Percentiles rank a stretch among this genome's conserved stretches.
phyloP scores from a whole-genome alignment of 768 basidiomycete species.

The Cystofilobasidium macerans region DNA sequence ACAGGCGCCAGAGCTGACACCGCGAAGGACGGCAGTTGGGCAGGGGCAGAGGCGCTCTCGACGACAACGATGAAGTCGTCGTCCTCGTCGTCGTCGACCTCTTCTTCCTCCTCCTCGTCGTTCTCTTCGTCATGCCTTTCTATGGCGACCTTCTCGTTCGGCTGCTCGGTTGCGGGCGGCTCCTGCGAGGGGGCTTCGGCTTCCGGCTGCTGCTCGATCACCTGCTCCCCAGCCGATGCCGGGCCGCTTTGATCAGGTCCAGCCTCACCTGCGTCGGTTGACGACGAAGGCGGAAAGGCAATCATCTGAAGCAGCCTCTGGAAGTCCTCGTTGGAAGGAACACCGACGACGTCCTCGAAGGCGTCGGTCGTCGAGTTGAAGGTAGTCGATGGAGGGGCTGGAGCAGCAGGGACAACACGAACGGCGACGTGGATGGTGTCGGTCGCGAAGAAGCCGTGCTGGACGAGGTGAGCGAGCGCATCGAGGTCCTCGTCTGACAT shows the following conservation, averaged over 20 bases:
- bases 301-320: neutral
- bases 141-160: too few relatives aligned
- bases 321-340: neutral
- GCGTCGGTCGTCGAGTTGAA: neutral
- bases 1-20: too few relatives aligned
- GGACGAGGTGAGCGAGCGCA: neutral
- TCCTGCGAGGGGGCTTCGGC: too few relatives aligned
- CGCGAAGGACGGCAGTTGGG: too few relatives aligned
- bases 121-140: too few relatives aligned
- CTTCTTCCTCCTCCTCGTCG: too few relatives aligned
- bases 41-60: too few relatives aligned
- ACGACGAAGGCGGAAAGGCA: conserved; percentile 2
- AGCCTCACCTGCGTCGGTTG: neutral
- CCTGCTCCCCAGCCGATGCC: neutral
- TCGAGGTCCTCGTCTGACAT: conserved; percentile 5
- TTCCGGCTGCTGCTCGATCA: too few relatives aligned
- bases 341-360: neutral
- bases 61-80: too few relatives aligned
- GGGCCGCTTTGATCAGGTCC: neutral
- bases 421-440: neutral
- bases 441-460: neutral
- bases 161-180: too few relatives aligned
- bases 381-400: neutral
- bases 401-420: neutral
- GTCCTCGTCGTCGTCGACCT: too few relatives aligned